Evolutionary conservation across 805 yeast species (phyloP).

Genomic region (Limtongia smithiae): DNA sequence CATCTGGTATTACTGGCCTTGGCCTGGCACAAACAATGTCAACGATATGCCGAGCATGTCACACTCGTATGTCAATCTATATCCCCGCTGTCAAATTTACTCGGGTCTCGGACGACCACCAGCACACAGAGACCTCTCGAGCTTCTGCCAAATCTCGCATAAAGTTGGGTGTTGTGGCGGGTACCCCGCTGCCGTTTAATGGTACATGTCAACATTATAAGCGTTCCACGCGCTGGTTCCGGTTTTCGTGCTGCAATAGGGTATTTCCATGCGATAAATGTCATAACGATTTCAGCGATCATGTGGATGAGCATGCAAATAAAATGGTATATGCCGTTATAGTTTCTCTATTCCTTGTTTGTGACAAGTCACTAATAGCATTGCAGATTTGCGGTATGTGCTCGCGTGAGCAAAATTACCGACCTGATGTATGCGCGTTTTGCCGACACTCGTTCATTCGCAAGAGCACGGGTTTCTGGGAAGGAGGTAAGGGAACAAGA

Average conservation of each 20-base stretch:
- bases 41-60: slow-evolving; percentile 40
- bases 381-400: slow-evolving; percentile 41
- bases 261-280: slow-evolving; percentile 45
- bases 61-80: slow-evolving; percentile 36
- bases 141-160: slow-evolving; percentile 27
- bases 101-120: slow-evolving; percentile 33
- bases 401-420: slow-evolving; percentile 42
- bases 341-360: no score
- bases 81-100: slow-evolving; percentile 38
- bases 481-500: slow-evolving; percentile 46
- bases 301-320: slow-evolving; percentile 39
- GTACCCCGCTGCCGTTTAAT: slow-evolving; percentile 40
- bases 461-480: slow-evolving; percentile 43
- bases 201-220: slow-evolving; percentile 43
- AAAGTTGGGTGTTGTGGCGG: slow-evolving; percentile 37
- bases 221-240: slow-evolving; percentile 43
- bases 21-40: slow-evolving; percentile 37
- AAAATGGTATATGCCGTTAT: slow-evolving; percentile 37
- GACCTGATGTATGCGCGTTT: slow-evolving; percentile 35
- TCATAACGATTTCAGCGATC: slow-evolving; percentile 40
- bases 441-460: slow-evolving; percentile 40
- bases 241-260: slow-evolving; percentile 43
- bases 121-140: neutral
- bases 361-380: no score
- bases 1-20: slow-evolving; percentile 35